These are phyloP conservation scores for Geotrichum klebahnii DNA, from an alignment of 1,139 yeast species.

Conservation along the genomic window DNA sequence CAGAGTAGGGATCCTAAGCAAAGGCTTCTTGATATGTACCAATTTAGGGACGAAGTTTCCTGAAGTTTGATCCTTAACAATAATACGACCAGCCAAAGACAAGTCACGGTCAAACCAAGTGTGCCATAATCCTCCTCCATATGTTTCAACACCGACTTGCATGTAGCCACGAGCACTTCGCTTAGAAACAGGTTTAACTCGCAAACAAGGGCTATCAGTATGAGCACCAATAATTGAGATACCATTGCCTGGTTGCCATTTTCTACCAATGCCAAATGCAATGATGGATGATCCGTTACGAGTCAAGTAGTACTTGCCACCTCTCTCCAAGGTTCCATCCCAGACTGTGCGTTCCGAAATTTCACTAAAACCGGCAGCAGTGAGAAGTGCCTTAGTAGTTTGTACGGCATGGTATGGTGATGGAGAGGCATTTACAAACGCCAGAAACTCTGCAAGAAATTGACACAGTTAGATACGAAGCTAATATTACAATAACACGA, in stretches of 20 bases:
- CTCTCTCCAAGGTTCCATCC: constrained; percentile 53
- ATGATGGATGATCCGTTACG: constrained; percentile 84
- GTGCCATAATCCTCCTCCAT: constrained; percentile 90
- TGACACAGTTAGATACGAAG: background rate
- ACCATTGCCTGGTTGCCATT: constrained; percentile 77
- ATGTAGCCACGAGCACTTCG: constrained; percentile 60
- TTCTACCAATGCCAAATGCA: constrained; percentile 76
- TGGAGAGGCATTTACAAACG: constrained; percentile 80
- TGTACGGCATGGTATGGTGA: constrained; percentile 93
- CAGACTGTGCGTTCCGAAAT: constrained; percentile 72
- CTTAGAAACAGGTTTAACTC: constrained; percentile 85
- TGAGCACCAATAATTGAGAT: constrained; percentile 90
- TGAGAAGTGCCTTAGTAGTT: constrained; percentile 52
- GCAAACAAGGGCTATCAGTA: constrained; percentile 87
- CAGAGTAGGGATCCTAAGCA: constrained; percentile 86
- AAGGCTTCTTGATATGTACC: constrained; percentile 75
- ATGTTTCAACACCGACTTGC: constrained; percentile 89
- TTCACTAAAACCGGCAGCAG: constrained; percentile 64
- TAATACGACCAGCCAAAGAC: constrained; percentile 87
- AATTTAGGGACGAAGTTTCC: constrained; percentile 55
- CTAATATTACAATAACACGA: background rate
- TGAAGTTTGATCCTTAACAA: constrained; percentile 48
- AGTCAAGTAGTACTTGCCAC: constrained; percentile 54
- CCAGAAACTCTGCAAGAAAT: constrained; percentile 68
- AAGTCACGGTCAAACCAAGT: constrained; percentile 87